A percentile compares a stretch with the other conserved stretches of the same genome.
Evolutionary conservation across 805 yeast genomes (phyloP).

Genomic region (Wickerhamiella vanderwaltii): DNA sequence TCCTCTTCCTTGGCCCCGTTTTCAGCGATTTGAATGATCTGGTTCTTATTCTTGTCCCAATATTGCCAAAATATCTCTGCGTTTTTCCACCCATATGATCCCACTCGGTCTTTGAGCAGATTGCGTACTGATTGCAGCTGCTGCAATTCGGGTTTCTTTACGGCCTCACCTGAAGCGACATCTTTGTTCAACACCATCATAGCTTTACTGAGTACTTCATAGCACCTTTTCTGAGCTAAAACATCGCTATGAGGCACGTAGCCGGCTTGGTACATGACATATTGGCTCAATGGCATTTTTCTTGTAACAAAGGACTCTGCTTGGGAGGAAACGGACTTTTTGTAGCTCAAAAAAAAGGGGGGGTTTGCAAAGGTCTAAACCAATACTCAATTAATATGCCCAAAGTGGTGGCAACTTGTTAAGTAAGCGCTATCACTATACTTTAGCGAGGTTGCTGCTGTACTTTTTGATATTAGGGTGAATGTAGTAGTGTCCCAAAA

Average conservation of each 20-base stretch:
- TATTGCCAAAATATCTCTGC: constrained; percentile 29
- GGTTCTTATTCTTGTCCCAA: constrained; percentile 28
- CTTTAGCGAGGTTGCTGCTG: too few relatives aligned
- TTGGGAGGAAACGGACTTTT: too few relatives aligned
- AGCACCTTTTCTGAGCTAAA: constrained; percentile 27
- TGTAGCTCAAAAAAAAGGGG: too few relatives aligned
- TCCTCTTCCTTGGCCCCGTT: constrained; percentile 14
- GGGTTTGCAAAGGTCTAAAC: too few relatives aligned
- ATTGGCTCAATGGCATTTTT: constrained; percentile 21
- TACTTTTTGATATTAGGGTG: too few relatives aligned
- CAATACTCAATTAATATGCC: neutral
- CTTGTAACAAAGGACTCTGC: too few relatives aligned
- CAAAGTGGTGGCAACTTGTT: too few relatives aligned
- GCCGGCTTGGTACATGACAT: constrained; percentile 22
- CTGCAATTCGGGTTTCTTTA: constrained; percentile 13
- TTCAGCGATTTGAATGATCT: constrained; percentile 16
- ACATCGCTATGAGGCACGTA: constrained; percentile 26
- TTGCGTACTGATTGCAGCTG: constrained; percentile 17
- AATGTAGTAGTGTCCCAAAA: too few relatives aligned
- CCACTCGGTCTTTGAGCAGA: constrained; percentile 17
- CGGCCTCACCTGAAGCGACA: constrained; percentile 15
- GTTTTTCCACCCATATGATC: constrained; percentile 15
- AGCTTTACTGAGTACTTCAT: constrained; percentile 21
- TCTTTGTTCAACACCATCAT: constrained; percentile 16
- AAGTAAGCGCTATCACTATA: too few relatives aligned